Evolutionary conservation across 2,329 filamentous ascomycete species (phyloP).

Genomic region (Penicillium sp.): DNA sequence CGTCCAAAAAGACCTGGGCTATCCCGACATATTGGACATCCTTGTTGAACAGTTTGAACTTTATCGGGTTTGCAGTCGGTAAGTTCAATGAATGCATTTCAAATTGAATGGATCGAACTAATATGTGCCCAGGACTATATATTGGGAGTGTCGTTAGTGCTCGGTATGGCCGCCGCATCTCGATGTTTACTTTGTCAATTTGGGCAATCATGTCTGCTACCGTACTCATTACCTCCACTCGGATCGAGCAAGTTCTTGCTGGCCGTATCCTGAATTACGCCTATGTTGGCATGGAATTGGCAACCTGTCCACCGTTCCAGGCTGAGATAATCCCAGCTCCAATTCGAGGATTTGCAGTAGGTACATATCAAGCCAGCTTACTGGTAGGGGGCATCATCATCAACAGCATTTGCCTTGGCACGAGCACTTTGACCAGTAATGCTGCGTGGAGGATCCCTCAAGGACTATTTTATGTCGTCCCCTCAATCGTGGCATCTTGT

Average conservation of each 20-base stretch:
- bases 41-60: constrained; percentile 25
- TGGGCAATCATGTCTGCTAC: constrained; percentile 36
- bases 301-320: constrained; percentile 35
- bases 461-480: constrained; percentile 36
- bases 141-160: constrained; percentile 30
- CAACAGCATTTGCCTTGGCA: constrained; percentile 28
- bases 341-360: constrained; percentile 20
- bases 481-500: constrained; percentile 24
- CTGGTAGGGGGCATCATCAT: constrained; percentile 12
- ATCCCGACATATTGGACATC: constrained; percentile 36
- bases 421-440: constrained; percentile 27
- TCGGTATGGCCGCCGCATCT: constrained; percentile 35
- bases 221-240: constrained; percentile 32
- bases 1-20: constrained; percentile 20
- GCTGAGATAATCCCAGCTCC: constrained; percentile 20
- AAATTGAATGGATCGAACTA: neutral
- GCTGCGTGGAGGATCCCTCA: constrained; percentile 35
- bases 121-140: constrained; percentile 21
- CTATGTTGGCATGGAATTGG: constrained; percentile 44
- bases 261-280: constrained; percentile 39
- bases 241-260: constrained; percentile 32
- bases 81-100: neutral
- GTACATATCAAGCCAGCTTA: constrained; percentile 19
- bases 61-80: constrained; percentile 14
- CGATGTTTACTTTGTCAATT: constrained; percentile 40